Evolutionary conservation across 495 filamentous ascomycete genomes (phyloP).

Genomic region (Penicillium odoratum): DNA sequence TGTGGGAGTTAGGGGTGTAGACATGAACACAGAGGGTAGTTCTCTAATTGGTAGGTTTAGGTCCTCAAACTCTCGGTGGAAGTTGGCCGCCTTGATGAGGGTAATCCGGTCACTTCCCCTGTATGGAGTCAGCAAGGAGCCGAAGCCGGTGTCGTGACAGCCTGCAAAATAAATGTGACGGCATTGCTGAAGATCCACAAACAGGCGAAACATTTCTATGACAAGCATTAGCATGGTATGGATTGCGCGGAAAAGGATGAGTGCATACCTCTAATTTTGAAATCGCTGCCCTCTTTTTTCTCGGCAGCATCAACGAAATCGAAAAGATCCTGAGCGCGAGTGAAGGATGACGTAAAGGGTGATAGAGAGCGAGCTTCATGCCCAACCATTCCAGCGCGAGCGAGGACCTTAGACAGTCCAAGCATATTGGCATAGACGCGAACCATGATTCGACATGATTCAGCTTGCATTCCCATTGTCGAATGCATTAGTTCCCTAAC

Average conservation of each 20-base stretch:
- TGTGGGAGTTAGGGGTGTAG: constrained; percentile 27
- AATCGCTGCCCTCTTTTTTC: constrained; percentile 60
- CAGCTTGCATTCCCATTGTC: constrained; percentile 47
- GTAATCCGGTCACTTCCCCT: constrained; percentile 51
- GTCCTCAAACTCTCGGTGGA: constrained; percentile 36
- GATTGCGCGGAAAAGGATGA: neutral
- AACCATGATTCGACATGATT: constrained; percentile 59
- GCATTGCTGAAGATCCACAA: constrained; percentile 60
- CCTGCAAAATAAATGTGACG: constrained; percentile 66
- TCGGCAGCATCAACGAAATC: constrained; percentile 64
- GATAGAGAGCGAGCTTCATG: constrained; percentile 54
- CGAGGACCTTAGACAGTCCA: constrained; percentile 50
- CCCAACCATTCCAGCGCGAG: constrained; percentile 47
- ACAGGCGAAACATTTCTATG: constrained; percentile 57
- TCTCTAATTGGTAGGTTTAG: constrained; percentile 44
- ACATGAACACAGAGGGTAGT: constrained; percentile 46
- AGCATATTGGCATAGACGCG: constrained; percentile 61
- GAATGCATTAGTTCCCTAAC: constrained; percentile 47
- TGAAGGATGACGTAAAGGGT: constrained; percentile 59
- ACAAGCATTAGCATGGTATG: neutral
- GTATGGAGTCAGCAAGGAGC: constrained; percentile 55
- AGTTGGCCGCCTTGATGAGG: constrained; percentile 47
- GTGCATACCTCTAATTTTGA: constrained; percentile 55
- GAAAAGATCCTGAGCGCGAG: constrained; percentile 56
- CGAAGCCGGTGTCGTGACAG: constrained; percentile 63